These are phyloP conservation scores for Adansonia grandidieri DNA, from an alignment of 441 rosid genomes.

Conservation along the genomic window DNA sequence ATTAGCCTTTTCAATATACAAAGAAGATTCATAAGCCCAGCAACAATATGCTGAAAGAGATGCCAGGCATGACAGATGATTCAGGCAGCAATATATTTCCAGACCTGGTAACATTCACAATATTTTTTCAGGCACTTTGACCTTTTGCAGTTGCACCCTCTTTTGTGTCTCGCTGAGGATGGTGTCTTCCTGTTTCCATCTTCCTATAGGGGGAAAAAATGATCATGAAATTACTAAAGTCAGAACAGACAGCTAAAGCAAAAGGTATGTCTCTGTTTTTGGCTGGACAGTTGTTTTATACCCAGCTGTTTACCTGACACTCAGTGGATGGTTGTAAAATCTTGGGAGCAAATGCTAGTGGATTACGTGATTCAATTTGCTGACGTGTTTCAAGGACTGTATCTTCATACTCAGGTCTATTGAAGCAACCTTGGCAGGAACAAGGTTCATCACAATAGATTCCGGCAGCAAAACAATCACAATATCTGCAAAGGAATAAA, in stretches of 20 bases:
- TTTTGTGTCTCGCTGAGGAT: slow-evolving; percentile 62
- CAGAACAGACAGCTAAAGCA: slow-evolving; percentile 5
- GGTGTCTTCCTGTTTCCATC: slow-evolving; percentile 41
- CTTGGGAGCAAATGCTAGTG: slow-evolving; percentile 74
- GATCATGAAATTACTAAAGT: slow-evolving; percentile 28
- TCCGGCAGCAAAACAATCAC: slow-evolving; percentile 77
- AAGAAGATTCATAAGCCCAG: slow-evolving; percentile 19
- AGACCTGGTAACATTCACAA: slow-evolving; percentile 80
- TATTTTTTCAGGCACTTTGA: slow-evolving; percentile 71
- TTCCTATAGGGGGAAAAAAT: slow-evolving; percentile 41
- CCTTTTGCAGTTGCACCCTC: slow-evolving; percentile 77
- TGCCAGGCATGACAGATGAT: neutral
- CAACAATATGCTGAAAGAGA: slow-evolving; percentile 18
- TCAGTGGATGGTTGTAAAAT: slow-evolving; percentile 40
- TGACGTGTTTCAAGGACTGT: slow-evolving; percentile 58
- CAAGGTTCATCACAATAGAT: slow-evolving; percentile 60
- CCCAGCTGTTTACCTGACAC: slow-evolving; percentile 36
- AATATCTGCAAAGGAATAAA: slow-evolving; percentile 50
- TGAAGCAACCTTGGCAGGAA: slow-evolving; percentile 65
- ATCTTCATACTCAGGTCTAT: slow-evolving; percentile 59
- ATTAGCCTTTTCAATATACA: slow-evolving; percentile 49
- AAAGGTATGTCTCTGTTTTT: neutral
- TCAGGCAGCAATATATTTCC: neutral
- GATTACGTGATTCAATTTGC: slow-evolving; percentile 64
- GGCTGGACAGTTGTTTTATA: slow-evolving; percentile 19